phyloP scores from a whole-genome alignment of 108 stramenopile species.

The Parietichytrium sp. region DNA sequence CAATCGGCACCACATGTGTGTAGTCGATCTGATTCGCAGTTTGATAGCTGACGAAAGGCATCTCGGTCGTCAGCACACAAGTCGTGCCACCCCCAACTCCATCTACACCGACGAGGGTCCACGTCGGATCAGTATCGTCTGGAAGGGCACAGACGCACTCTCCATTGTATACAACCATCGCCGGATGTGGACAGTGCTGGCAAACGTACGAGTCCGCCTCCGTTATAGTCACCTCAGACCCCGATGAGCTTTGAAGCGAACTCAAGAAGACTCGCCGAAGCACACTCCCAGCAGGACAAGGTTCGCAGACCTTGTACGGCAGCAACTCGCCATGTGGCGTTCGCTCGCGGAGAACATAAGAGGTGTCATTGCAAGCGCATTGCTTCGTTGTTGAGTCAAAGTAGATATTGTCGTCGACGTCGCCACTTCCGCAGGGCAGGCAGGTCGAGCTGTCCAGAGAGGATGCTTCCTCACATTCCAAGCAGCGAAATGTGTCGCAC shows the following conservation, averaged over 20 bases:
- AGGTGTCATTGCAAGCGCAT: neutral
- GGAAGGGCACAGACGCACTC: conserved; percentile 15
- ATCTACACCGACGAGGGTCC: conserved; percentile 15
- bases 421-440: neutral
- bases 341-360: neutral
- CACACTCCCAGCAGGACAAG: neutral
- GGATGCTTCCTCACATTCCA: neutral
- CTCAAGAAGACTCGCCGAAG: neutral
- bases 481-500: conserved; percentile 31
- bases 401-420: no score
- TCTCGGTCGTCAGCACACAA: neutral
- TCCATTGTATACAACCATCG: neutral
- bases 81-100: neutral
- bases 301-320: neutral
- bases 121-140: neutral
- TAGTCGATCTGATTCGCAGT: neutral
- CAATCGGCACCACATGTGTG: conserved; percentile 20
- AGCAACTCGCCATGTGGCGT: neutral
- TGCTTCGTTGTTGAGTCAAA: neutral
- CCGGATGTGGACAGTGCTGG: conserved; percentile 17
- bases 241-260: neutral
- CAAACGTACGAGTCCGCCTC: conserved; percentile 21
- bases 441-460: neutral
- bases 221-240: neutral
- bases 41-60: conserved; percentile 5